Base-by-base conservation (phyloP, 306 rosid genomes). In the Erythrophleum fordii region DNA sequence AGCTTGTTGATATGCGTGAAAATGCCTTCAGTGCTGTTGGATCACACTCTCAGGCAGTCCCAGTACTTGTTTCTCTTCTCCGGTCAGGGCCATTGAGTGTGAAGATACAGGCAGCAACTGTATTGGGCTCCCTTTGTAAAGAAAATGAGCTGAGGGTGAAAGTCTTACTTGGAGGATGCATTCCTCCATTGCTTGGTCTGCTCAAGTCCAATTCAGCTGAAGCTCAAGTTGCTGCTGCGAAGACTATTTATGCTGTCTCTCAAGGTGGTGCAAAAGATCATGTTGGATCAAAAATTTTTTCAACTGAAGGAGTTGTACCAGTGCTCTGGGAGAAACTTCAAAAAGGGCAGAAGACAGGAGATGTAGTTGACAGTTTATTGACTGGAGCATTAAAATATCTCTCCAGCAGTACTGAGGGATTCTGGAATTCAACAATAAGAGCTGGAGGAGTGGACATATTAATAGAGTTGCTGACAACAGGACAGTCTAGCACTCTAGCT, bases 1-100 rank as follows among this genome's bases (percentile, higher is more conserved):
- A 89, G 83, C 98, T 96, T 81, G 90, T 96, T 77, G 96, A 92
- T 42, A 87, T 87, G 58, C 97, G 98, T 52, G 99, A 96, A 87
- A 93, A 90, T 87, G 97, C 95, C 69, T 93, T 92, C 83, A 89
- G 99, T 93, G 99, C 99, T 26, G 98, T 96, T 85, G 99, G 99
- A 92, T 93, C 99, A 84, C 99, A 96, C 84, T 92, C 99, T 82
- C 99, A 96, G 81, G 98, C 99, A 75, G 99, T 96, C 85, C 99
- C 99, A 58, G 99, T 93, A 31, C 99, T 96, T 75, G 99, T 96
- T 88, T 92, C 99, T 90, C 98, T 96, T 87, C 98, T 96, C 67
- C 93, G 99, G 46, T 89, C 97, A 23, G 97, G 99, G 73, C 89
- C 98, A 55, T 85, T 90, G 75, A 93, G 88, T 80, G 98, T 93